Base-by-base conservation (phyloP, 2,329 filamentous ascomycete genomes). In the Ophiocordyceps camponoti-floridani region DNA sequence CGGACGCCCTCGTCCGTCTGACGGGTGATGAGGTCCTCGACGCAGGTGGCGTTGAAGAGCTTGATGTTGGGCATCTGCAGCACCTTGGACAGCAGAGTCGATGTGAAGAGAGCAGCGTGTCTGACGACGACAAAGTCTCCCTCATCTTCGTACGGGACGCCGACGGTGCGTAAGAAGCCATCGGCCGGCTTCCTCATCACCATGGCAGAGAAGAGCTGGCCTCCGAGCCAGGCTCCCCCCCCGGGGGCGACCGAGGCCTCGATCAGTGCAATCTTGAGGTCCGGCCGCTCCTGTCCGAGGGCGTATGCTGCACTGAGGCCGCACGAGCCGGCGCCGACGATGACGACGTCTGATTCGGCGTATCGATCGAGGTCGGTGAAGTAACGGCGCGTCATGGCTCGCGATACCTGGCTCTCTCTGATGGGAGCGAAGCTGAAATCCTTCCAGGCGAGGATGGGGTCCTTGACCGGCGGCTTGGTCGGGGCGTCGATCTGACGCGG, bases 191-290 rank as follows among this genome's bases (percentile, higher is more conserved):
- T 93, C 56, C 87, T 82, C 80, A 95, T 87, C 43, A 94, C 75
- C 87, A 94, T 94, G 58, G 87, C 87, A 48, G 79, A 84, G 76
- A 95, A 94, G 47, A 94, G 82, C 69, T 94, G 88, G 16, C 87
- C 87, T 47, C 88, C 88, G 41, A 94, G 77, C 87, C 87, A 94
- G 49, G 86, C 87, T 55, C 87, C 87, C 51, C 87, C 87, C 48
- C 84, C 84, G 44, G 87, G 88, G 44, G 84, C 81, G 41, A 94
- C 87, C 42, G 81, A 82, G 40, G 87, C 84, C 67, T 94, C 87
- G 54, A 94, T 74, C 58, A 94, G 83, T 58, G 86, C 84, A 60
- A 94, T 93, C 70, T 86, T 87, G 56, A 94, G 73, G 65, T 94
- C 86, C 3, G 87, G 87, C 40, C 87, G 84, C 58, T 81, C 74